Percentiles rank a stretch among this genome's conserved stretches.
phyloP scores from a whole-genome alignment of 371 early-diverging fungal genomes.

The Fennellomyces sp. region DNA sequence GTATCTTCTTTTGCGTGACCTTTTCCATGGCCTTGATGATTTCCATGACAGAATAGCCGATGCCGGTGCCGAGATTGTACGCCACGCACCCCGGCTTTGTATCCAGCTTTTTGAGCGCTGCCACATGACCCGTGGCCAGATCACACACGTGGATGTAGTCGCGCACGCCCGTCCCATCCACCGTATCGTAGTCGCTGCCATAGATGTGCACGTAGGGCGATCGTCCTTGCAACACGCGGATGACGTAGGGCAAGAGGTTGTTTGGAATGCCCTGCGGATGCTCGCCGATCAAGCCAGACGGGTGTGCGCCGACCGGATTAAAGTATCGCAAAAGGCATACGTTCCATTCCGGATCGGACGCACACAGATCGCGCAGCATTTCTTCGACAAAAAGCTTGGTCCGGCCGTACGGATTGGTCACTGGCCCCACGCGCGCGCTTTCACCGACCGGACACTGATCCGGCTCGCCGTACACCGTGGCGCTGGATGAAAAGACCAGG shows the following conservation, averaged over 20 bases:
- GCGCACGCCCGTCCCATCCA: slow-evolving; percentile 91
- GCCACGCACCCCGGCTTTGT: slow-evolving; percentile 61
- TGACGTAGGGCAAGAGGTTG: slow-evolving; percentile 89
- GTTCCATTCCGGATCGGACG: slow-evolving; percentile 61
- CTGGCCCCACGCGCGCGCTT: slow-evolving; percentile 60
- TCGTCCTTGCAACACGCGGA: slow-evolving; percentile 80
- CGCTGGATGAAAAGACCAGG: slow-evolving; percentile 88
- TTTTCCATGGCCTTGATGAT: slow-evolving; percentile 80
- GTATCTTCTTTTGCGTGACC: slow-evolving; percentile 66
- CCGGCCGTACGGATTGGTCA: slow-evolving; percentile 87
- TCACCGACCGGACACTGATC: slow-evolving; percentile 63
- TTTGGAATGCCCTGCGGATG: slow-evolving; percentile 84
- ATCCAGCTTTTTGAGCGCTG: slow-evolving; percentile 72
- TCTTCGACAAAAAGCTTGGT: slow-evolving; percentile 86
- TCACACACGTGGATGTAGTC: slow-evolving; percentile 93
- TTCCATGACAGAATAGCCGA: slow-evolving; percentile 85
- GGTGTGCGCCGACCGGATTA: slow-evolving; percentile 92
- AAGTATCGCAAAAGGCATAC: slow-evolving; percentile 82
- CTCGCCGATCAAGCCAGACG: slow-evolving; percentile 87
- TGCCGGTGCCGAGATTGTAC: slow-evolving; percentile 88
- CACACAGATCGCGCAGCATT: slow-evolving; percentile 72
- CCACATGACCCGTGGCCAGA: slow-evolving; percentile 83
- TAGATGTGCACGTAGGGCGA: slow-evolving; percentile 74
- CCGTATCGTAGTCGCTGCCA: slow-evolving; percentile 85
- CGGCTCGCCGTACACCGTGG: slow-evolving; percentile 79